phyloP scores from a whole-genome alignment of 2,329 filamentous ascomycete species.

The Aureobasidium leucospermi region DNA sequence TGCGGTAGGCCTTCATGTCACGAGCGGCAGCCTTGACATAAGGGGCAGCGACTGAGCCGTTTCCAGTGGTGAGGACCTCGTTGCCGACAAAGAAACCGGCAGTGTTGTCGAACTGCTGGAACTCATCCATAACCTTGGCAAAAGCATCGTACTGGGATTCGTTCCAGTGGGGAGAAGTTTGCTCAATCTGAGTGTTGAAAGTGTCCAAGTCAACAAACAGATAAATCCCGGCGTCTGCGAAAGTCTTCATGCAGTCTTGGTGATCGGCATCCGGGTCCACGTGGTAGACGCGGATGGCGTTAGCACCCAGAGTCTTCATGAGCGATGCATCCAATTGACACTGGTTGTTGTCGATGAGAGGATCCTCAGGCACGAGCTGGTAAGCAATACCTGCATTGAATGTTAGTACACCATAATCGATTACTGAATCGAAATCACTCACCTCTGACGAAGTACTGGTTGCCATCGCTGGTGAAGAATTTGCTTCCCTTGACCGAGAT shows the following conservation, averaged over 20 bases:
- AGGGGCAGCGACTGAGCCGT: slow-evolving; percentile 59
- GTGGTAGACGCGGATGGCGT: slow-evolving; percentile 77
- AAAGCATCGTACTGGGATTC: slow-evolving; percentile 62
- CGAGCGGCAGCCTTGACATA: slow-evolving; percentile 76
- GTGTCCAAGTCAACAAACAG: slow-evolving; percentile 77
- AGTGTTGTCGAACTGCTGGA: slow-evolving; percentile 70
- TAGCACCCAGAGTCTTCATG: slow-evolving; percentile 75
- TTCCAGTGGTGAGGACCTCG: slow-evolving; percentile 61
- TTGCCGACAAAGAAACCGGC: slow-evolving; percentile 85
- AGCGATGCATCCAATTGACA: slow-evolving; percentile 66
- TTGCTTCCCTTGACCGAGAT: slow-evolving; percentile 66
- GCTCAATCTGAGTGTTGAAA: slow-evolving; percentile 60
- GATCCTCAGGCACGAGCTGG: slow-evolving; percentile 57
- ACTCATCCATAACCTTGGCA: slow-evolving; percentile 66
- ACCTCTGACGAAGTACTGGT: slow-evolving; percentile 83
- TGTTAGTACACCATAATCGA: not conserved
- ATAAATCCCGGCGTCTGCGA: slow-evolving; percentile 76
- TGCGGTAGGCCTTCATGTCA: slow-evolving; percentile 76
- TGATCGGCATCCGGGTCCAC: slow-evolving; percentile 68
- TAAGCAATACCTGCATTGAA: slow-evolving; percentile 42
- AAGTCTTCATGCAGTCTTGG: slow-evolving; percentile 70
- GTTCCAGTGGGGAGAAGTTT: slow-evolving; percentile 62
- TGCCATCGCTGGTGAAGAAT: slow-evolving; percentile 74
- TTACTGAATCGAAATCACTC: slow-evolving; percentile 11
- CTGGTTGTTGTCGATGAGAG: slow-evolving; percentile 67